phyloP scores from a whole-genome alignment of 805 yeast genomes.

The Candida coleopterorum region DNA sequence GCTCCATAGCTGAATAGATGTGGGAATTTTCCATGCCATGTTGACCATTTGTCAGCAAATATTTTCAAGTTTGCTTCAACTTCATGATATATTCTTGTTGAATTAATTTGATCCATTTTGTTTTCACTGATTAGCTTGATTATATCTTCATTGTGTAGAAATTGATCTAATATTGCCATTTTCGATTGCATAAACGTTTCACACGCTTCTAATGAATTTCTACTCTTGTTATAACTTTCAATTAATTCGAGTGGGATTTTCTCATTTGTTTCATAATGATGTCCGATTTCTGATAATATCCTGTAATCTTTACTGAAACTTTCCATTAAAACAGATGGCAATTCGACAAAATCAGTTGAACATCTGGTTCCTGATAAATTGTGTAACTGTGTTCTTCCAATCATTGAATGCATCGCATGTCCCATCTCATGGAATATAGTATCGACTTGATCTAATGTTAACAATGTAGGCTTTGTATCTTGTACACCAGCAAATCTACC shows the following conservation, averaged over 20 bases:
- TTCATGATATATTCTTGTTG: slow-evolving; percentile 59
- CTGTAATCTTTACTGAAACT: slow-evolving; percentile 79
- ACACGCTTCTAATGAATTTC: slow-evolving; percentile 52
- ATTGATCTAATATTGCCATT: slow-evolving; percentile 86
- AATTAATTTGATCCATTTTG: slow-evolving; percentile 37
- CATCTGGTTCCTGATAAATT: slow-evolving; percentile 94
- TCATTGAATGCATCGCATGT: slow-evolving; percentile 96
- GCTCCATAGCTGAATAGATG: slow-evolving; percentile 93
- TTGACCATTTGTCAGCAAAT: slow-evolving; percentile 63
- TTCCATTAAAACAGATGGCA: slow-evolving; percentile 96
- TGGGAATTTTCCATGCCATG: slow-evolving; percentile 93
- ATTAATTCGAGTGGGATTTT: slow-evolving; percentile 49
- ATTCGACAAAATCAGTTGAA: slow-evolving; percentile 92
- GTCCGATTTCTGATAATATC: slow-evolving; percentile 68
- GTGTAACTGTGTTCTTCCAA: slow-evolving; percentile 85
- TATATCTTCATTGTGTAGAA: slow-evolving; percentile 49
- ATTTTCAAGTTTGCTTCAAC: slow-evolving; percentile 57
- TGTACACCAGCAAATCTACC: slow-evolving; percentile 24
- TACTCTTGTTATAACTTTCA: slow-evolving; percentile 47
- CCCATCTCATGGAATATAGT: slow-evolving; percentile 98
- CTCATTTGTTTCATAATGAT: slow-evolving; percentile 64
- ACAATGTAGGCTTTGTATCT: slow-evolving; percentile 42
- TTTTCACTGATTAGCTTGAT: slow-evolving; percentile 8
- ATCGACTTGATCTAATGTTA: slow-evolving; percentile 77
- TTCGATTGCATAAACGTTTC: slow-evolving; percentile 85